Conservation (phyloP, 1,284 basidiomycete genomes). For the Stygiomarasmius scandens region DNA sequence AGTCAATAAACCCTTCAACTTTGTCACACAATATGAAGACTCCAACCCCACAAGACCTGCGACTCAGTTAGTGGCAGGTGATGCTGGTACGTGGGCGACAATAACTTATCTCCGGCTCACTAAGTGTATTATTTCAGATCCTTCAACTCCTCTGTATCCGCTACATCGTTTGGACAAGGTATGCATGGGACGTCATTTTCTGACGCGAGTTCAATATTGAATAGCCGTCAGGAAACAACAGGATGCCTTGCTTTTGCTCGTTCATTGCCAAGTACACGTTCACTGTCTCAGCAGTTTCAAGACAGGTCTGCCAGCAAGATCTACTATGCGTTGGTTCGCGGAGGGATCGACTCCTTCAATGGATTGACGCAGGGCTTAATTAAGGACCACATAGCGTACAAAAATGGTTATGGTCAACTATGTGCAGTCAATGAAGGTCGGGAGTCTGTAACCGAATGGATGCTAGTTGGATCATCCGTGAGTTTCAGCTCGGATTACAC, state of each 20-base stretch:
- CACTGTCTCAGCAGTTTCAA: slow-evolving; percentile 58
- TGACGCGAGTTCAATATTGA: not conserved
- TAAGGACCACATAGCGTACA: slow-evolving; percentile 41
- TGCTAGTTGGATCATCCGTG: slow-evolving; percentile 62
- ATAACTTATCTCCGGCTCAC: too few relatives aligned
- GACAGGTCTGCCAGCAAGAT: slow-evolving; percentile 52
- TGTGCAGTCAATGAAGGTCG: slow-evolving; percentile 34
- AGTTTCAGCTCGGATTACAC: slow-evolving; percentile 27
- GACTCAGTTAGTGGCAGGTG: slow-evolving; percentile 8
- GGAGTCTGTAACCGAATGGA: slow-evolving; percentile 59
- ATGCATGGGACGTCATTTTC: not conserved
- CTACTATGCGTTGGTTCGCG: slow-evolving; percentile 69
- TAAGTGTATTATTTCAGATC: not conserved
- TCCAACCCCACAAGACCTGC: not conserved
- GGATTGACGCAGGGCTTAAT: slow-evolving; percentile 45
- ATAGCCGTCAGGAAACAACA: slow-evolving; percentile 54
- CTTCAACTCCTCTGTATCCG: slow-evolving; percentile 37
- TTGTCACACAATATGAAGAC: slow-evolving; percentile 52
- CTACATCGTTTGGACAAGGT: slow-evolving; percentile 76
- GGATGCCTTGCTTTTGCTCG: slow-evolving; percentile 63
- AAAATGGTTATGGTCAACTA: slow-evolving; percentile 48
- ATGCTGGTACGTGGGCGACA: slow-evolving; percentile 3
- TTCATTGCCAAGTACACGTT: slow-evolving; percentile 43
- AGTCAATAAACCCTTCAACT: slow-evolving; percentile 63
- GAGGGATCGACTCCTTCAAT: slow-evolving; percentile 49